Evolutionary conservation across 2,329 filamentous ascomycete genomes (phyloP), one percentile per base, ranked within the genome.

Genomic region (Ascochyta viciae-villosae): DNA sequence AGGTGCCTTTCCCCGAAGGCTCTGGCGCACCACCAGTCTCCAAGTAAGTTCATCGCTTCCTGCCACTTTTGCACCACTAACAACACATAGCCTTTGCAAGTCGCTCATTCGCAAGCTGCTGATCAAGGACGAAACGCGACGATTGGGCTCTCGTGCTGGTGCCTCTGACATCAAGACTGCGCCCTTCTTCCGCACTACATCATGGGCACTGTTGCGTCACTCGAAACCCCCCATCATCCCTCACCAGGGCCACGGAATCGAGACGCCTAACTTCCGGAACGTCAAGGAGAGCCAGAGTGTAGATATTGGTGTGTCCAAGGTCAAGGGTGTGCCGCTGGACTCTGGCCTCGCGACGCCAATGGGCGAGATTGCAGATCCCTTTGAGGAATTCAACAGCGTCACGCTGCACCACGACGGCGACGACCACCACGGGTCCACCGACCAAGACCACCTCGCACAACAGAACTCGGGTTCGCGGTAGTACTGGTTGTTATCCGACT

Each of bases 151-250:
- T 44, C 90, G 95, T 59, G 95, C 95, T 3, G 95, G 95, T 60
- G 95, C 95, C 8, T 97, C 93, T 1, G 95, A 99, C 76, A 96
- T 99, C 75, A 99, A 99, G 79, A 88, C 83, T 2, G 95, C 98
- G 71, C 90, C 92, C 10, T 99, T 99, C 83, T 99, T 99, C 85
- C 88, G 92, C 60, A 89, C 89, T 15, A 98, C 94, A 3, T 92
- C 96, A 74, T 99, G 95, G 95, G 95, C 95, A 23, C 84, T 99
- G 35, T 92, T 99, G 64, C 90, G 95, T 50, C 95, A 99, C 76
- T 95, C 93, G 89, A 98, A 97, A 77, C 95, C 95, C 29, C 95
- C 95, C 1, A 99, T 99, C 78, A 89, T 98, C 39, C 95, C 95
- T 9, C 89, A 96, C 69, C 89, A 94, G 74, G 92, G 92, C 50